phyloP scores from a whole-genome alignment of 2,329 filamentous ascomycete species.

The Talaromyces sp. region DNA sequence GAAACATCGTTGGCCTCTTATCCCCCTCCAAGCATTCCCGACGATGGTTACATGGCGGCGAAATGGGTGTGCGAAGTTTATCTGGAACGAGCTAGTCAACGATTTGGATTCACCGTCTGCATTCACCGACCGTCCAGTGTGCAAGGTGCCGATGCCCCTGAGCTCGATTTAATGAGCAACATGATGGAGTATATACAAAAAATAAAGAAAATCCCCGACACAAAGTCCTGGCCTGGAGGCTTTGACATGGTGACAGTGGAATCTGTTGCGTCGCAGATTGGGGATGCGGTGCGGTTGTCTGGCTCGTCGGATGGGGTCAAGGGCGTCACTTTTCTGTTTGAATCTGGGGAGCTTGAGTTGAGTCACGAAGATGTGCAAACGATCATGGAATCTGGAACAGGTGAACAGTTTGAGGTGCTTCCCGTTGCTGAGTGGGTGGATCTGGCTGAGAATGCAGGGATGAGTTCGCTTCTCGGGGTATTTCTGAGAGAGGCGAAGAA shows the following conservation, averaged over 20 bases:
- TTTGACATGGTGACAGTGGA: slow-evolving; percentile 26
- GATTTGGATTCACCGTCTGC: slow-evolving; percentile 24
- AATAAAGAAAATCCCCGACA: slow-evolving; percentile 20
- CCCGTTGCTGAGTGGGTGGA: slow-evolving; percentile 20
- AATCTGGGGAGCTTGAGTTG: slow-evolving; percentile 21
- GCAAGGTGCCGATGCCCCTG: slow-evolving; percentile 18
- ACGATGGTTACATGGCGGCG: slow-evolving; percentile 39
- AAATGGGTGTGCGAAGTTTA: slow-evolving; percentile 47
- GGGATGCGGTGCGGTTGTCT: slow-evolving; percentile 12
- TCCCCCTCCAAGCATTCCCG: slow-evolving; percentile 30
- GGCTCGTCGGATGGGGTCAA: background rate
- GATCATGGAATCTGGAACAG: slow-evolving; percentile 15
- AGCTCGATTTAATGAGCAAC: slow-evolving; percentile 26
- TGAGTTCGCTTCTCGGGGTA: slow-evolving; percentile 21
- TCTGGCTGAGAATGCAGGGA: slow-evolving; percentile 22
- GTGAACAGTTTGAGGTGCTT: slow-evolving; percentile 13
- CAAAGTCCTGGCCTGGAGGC: slow-evolving; percentile 18
- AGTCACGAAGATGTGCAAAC: slow-evolving; percentile 19
- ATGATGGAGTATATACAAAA: slow-evolving; percentile 20
- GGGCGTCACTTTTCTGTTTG: slow-evolving; percentile 10
- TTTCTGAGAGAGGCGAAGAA: slow-evolving; percentile 19
- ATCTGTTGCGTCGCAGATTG: slow-evolving; percentile 19
- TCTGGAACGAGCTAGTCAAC: slow-evolving; percentile 32
- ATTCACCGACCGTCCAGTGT: slow-evolving; percentile 37
- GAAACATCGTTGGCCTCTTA: slow-evolving; percentile 16